Evolutionary conservation across 148 eudicot genomes (phyloP).

Genomic region (Dianthus caryophyllus): DNA sequence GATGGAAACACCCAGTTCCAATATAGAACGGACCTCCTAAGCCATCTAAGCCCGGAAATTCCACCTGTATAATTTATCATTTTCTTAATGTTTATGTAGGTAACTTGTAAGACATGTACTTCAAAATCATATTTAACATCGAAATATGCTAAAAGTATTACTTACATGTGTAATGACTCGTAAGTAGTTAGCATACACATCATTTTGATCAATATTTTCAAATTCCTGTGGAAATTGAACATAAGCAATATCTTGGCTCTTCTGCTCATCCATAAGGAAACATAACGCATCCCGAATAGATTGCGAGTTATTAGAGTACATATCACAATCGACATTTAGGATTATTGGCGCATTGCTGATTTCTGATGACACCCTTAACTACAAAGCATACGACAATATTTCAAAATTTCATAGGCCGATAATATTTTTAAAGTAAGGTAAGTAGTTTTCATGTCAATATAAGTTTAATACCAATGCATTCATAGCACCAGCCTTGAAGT

Average conservation of each 20-base stretch:
- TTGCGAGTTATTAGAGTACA: constrained; percentile 64
- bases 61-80: constrained; percentile 40
- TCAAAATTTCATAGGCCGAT: no score
- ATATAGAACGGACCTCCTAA: constrained; percentile 70
- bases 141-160: neutral
- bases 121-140: neutral
- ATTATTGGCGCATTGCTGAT: constrained; percentile 68
- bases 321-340: constrained; percentile 81
- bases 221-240: constrained; percentile 73
- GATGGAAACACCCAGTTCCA: constrained; percentile 87
- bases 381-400: constrained; percentile 13
- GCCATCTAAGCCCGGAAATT: constrained; percentile 65
- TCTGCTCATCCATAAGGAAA: constrained; percentile 75
- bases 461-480: constrained; percentile 60
- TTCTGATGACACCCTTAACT: constrained; percentile 80
- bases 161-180: constrained; percentile 39
- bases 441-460: no score
- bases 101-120: no score
- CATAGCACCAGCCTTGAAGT: constrained; percentile 97
- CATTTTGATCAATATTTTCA: constrained; percentile 55
- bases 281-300: constrained; percentile 67
- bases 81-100: no score
- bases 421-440: no score
- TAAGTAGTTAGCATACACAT: constrained; percentile 43
- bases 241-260: constrained; percentile 60